Percentiles rank a stretch among this genome's conserved stretches.
These are phyloP conservation scores for Ochetophila trinervis DNA, from an alignment of 306 rosid genomes.

Conservation along the genomic window DNA sequence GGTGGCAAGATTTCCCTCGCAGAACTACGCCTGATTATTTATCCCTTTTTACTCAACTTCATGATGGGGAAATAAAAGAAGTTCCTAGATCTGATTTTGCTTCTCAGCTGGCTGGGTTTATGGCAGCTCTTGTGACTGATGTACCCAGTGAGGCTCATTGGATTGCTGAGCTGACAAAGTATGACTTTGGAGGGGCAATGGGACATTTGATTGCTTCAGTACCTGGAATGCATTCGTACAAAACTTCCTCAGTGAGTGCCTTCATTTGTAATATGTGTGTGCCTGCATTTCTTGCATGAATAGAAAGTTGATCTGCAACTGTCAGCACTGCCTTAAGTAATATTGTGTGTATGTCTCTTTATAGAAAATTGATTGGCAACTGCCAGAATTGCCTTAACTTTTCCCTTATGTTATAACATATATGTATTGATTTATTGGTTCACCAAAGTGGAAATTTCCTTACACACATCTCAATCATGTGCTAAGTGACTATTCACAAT, in stretches of 20 bases:
- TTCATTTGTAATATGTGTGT: constrained; percentile 16
- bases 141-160: constrained; percentile 70
- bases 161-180: constrained; percentile 63
- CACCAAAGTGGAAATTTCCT: too few species aligned
- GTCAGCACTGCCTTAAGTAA: neutral
- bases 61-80: constrained; percentile 23
- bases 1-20: constrained; percentile 91
- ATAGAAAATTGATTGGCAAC: constrained; percentile 8
- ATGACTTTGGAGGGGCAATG: constrained; percentile 66
- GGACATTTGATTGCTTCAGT: constrained; percentile 74
- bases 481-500: too few species aligned
- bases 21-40: constrained; percentile 42
- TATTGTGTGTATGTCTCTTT: constrained; percentile 12
- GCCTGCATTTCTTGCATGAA: constrained; percentile 15
- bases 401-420: constrained; percentile 4
- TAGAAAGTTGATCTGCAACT: constrained; percentile 3
- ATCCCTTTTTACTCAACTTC: constrained; percentile 53
- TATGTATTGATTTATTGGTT: constrained; percentile 4
- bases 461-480: too few species aligned
- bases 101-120: constrained; percentile 78
- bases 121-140: constrained; percentile 68
- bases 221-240: constrained; percentile 67
- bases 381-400: neutral
- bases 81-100: constrained; percentile 60
- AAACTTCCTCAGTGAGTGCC: constrained; percentile 44